Percentiles rank a stretch among this genome's conserved stretches.
Evolutionary conservation across 2,329 filamentous ascomycete genomes (phyloP).

Genomic region (Trichoderma atrobrunneum): DNA sequence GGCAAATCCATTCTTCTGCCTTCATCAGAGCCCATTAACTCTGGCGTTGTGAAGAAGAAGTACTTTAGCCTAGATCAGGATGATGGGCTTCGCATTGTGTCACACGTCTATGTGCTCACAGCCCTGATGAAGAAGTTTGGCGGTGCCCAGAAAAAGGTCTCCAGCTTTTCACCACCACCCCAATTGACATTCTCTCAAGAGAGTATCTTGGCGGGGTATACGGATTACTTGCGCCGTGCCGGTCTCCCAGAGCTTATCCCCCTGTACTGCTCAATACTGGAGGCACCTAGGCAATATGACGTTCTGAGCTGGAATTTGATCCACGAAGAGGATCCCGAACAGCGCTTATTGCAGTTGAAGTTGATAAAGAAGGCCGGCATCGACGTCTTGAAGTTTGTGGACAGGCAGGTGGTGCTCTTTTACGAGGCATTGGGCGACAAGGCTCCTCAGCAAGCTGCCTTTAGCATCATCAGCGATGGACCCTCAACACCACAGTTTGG

Average conservation of each 20-base stretch:
- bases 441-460: constrained; percentile 43
- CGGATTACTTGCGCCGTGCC: constrained; percentile 70
- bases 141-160: constrained; percentile 21
- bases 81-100: constrained; percentile 64
- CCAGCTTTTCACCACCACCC: constrained; percentile 19
- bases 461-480: constrained; percentile 50
- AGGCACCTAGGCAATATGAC: constrained; percentile 60
- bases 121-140: constrained; percentile 63
- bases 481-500: constrained; percentile 40
- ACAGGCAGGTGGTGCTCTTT: constrained; percentile 59
- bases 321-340: constrained; percentile 62
- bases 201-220: constrained; percentile 77
- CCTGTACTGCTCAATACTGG: constrained; percentile 80
- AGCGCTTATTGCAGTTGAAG: constrained; percentile 66
- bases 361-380: constrained; percentile 75
- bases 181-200: constrained; percentile 55
- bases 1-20: constrained; percentile 31
- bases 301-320: constrained; percentile 76
- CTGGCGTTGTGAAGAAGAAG: constrained; percentile 41
- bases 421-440: constrained; percentile 43
- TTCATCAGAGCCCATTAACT: constrained; percentile 25
- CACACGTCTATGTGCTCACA: constrained; percentile 64
- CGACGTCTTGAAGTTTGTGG: constrained; percentile 70
- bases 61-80: constrained; percentile 57
- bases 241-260: constrained; percentile 77